Base-by-base conservation (phyloP, 2,329 filamentous ascomycete genomes). In the Pseudogymnoascus sp. region DNA sequence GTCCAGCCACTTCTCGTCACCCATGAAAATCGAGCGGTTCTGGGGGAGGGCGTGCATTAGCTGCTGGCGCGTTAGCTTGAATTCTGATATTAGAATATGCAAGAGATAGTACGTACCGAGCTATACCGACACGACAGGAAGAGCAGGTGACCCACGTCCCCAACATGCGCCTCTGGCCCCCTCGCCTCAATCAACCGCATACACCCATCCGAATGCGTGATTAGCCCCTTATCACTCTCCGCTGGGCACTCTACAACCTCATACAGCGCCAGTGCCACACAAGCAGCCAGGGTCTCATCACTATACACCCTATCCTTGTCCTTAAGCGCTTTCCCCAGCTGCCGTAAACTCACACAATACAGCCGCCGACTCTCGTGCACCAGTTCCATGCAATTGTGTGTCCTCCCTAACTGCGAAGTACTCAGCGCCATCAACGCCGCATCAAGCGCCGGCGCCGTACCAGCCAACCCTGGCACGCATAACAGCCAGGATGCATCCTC, bases 211-310 rank as follows among this genome's bases (percentile, higher is more conserved):
- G 69, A 68, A 54, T 75, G 74, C 31, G 66, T 70, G 7, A 70
- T 62, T 65, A 72, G 74, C 2, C 67, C 73, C 2, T 66, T 59
- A 8, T 66, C 62, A n/a, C 66, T 70, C 11, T 66, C 60, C 36
- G 64, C 66, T 0, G 74, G 74, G 63, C 74, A 76, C 64, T 75
- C 73, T 33, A 70, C 63, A 8, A 72, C 64, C 62, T 72, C 71
- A 60, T 76, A 76, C 41, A 74, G 67, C 15, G 69, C 66, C 1
- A 75, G 62, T 6, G 71, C 66, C 68, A 75, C 68, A 60, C 73
- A 75, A 6, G 73, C 71, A 15, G 72, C 72, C 6, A 75, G 66
- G 0, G 71, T 73, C 40, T 73, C 72, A 58, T 76, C 71, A 29
- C 69, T 68, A 60, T 69, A 69, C 68, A 72, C 71, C 21, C 71